Evolutionary conservation across 2,329 filamentous ascomycete species (phyloP), one percentile per base, ranked within the genome.

Genomic region (Elsinoe arachidis): DNA sequence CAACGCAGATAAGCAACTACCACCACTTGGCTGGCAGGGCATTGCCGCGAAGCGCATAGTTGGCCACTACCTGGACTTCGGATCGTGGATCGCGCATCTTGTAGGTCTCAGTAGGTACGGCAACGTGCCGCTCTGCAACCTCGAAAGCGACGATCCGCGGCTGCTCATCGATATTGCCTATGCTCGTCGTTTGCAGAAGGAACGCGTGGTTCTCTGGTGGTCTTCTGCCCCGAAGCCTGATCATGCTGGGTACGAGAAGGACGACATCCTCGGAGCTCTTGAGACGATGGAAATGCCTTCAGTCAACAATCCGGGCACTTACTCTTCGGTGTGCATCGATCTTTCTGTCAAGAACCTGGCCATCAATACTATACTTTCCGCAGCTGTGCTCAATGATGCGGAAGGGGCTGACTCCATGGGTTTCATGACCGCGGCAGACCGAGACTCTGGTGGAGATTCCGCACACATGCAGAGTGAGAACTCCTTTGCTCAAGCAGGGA

Each of bases 181-280:
- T 69, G 93, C 93, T 0, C 80, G 95, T 58, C 82, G 91, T 15
- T 76, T 99, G 54, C 90, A 96, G 67, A 86, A 88, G 63, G 96
- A 92, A 67, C 90, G 91, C 58, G 89, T 99, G 1, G 88, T 99
- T 5, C 77, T 99, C 5, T 99, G 93, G 93, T 99, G 93, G 93
- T 97, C 92, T 15, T 79, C 83, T 9, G 85, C 86, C 5, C 84
- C 92, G 0, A 83, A 87, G 54, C 93, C 95, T 1, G 93, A 99
- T 68, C 93, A 99, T 72, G 93, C 90, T 46, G 93, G 93, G 0
- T 90, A 96, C 69, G 93, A 99, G 69, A 88, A 86, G 61, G 95
- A 99, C 66, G 90, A 97, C 69, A 82, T 96, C 19, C 74, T 88
- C 0, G 88, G 88, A 0, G 82, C 88, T 1, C 79, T 97, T 26